Evolutionary conservation across 441 rosid genomes (phyloP).

Genomic region (Kokia cookei): DNA sequence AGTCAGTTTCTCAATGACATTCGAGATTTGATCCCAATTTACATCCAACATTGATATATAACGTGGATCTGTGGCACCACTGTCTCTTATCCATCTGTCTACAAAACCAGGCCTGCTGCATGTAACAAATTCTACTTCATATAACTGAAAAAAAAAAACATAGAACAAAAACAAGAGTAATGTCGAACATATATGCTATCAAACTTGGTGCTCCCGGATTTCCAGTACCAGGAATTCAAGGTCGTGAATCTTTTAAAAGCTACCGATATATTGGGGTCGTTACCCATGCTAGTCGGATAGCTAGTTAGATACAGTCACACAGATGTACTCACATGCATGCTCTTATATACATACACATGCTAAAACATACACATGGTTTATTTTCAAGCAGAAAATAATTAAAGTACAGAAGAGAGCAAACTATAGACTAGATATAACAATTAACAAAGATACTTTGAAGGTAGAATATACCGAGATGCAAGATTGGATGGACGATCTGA

Average conservation of each 20-base stretch:
- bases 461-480: slow-evolving; percentile 36
- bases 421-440: background rate
- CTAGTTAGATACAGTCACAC: background rate
- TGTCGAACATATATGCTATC: background rate
- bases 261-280: background rate
- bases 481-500: slow-evolving; percentile 47
- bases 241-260: background rate
- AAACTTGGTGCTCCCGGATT: background rate
- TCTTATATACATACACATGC: background rate
- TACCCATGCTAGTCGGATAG: background rate
- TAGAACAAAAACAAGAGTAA: background rate
- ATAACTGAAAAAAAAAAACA: background rate
- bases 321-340: background rate
- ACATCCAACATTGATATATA: slow-evolving; percentile 47
- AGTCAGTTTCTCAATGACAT: slow-evolving; percentile 40
- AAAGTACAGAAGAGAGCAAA: slow-evolving; percentile 1
- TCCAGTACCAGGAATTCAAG: background rate
- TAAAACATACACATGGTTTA: background rate
- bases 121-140: slow-evolving; percentile 14
- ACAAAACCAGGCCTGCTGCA: slow-evolving; percentile 48
- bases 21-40: slow-evolving; percentile 62
- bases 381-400: background rate
- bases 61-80: slow-evolving; percentile 34
- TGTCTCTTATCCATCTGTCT: slow-evolving; percentile 45
- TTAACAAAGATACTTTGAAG: background rate